phyloP scores from a whole-genome alignment of 352 stramenopile species.

The Phytophthora cactorum region DNA sequence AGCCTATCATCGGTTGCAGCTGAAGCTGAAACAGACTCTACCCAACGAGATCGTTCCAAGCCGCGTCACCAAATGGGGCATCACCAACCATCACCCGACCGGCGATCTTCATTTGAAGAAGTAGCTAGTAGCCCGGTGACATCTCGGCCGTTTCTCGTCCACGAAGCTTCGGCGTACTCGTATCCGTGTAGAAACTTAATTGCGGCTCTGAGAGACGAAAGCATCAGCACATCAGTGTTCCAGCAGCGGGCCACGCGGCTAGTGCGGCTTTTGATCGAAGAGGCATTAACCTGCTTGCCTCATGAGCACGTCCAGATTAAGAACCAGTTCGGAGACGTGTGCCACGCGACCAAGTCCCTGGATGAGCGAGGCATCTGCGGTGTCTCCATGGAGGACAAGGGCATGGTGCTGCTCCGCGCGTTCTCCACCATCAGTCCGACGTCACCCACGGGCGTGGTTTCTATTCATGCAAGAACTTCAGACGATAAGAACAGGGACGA shows the following conservation, averaged over 20 bases:
- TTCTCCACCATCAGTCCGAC: constrained; percentile 35
- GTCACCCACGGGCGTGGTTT: constrained; percentile 33
- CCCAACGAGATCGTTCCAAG: neutral
- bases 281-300: constrained; percentile 40
- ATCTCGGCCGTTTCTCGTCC: constrained; percentile 35
- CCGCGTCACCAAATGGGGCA: constrained; percentile 2
- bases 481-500: constrained; percentile 12
- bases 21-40: no score
- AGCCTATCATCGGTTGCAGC: neutral
- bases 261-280: constrained; percentile 46
- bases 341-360: constrained; percentile 21
- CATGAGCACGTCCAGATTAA: constrained; percentile 34
- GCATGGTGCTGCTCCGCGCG: constrained; percentile 29
- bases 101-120: constrained; percentile 6
- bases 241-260: constrained; percentile 37
- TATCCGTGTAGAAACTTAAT: constrained; percentile 43
- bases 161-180: constrained; percentile 43
- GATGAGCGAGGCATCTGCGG: constrained; percentile 35
- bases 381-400: constrained; percentile 37
- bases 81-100: neutral
- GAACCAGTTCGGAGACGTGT: constrained; percentile 36
- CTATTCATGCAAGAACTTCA: constrained; percentile 9
- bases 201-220: constrained; percentile 33
- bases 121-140: neutral
- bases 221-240: constrained; percentile 31